Evolutionary conservation across 306 rosid genomes (phyloP).

Genomic region (Dryas octopetala): DNA sequence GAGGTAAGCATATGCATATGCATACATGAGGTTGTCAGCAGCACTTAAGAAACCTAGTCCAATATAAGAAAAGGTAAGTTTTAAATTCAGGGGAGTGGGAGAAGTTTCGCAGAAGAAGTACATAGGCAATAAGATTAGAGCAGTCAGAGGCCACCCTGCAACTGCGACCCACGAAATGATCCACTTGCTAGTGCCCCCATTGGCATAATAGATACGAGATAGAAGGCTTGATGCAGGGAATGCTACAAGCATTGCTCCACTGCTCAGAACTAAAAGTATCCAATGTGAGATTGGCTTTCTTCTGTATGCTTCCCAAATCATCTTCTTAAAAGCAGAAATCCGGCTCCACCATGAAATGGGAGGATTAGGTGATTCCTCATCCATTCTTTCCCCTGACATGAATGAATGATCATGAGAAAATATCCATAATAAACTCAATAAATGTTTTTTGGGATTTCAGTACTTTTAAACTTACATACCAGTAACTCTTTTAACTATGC

Average conservation of each 20-base stretch:
- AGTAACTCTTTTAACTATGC: neutral
- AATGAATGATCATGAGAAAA: neutral
- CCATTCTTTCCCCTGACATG: conserved; percentile 44
- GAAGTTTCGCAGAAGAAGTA: conserved; percentile 44
- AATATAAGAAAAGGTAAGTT: conserved; percentile 53
- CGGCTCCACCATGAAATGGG: conserved; percentile 40
- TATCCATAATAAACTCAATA: neutral
- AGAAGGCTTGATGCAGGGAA: conserved; percentile 90
- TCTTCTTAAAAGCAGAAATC: conserved; percentile 36
- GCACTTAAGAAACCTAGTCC: conserved; percentile 74
- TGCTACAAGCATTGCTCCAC: conserved; percentile 76
- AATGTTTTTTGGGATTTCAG: neutral
- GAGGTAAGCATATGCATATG: conserved; percentile 93
- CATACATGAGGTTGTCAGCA: conserved; percentile 92
- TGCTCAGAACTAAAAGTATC: conserved; percentile 70
- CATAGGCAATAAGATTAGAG: conserved; percentile 62
- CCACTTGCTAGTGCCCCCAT: conserved; percentile 93
- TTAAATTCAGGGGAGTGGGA: conserved; percentile 60
- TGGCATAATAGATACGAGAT: conserved; percentile 71
- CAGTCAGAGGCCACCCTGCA: conserved; percentile 89
- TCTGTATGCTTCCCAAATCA: conserved; percentile 46
- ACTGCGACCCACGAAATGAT: conserved; percentile 93
- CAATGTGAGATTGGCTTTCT: conserved; percentile 71
- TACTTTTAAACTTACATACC: neutral
- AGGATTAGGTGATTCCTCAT: conserved; percentile 34